Base-by-base conservation (phyloP, 2,329 filamentous ascomycete species). In the Orbilia javanica region DNA sequence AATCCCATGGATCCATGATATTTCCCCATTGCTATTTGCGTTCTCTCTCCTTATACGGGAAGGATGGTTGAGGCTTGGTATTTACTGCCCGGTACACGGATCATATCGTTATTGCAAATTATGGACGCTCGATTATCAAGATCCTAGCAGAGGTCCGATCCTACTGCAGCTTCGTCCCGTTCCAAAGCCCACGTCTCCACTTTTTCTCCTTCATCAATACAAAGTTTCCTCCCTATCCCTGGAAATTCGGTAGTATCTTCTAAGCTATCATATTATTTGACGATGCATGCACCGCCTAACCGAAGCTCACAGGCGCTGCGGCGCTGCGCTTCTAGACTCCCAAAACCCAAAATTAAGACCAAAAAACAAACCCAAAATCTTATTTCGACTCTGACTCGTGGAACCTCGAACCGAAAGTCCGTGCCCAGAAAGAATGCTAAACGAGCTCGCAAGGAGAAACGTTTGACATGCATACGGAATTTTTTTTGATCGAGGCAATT, bases 1-100 rank as follows among this genome's bases (percentile, higher is more conserved):
- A 60, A 42, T 60, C 20, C 55, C 55, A 60, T 60, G 55, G 27
- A 42, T 34, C 55, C 55, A 60, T 60, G 55, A 42, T 60, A 8
- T 39, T 22, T 57, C 42, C 48, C 34, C 15, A 27, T 7, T 42
- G 55, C 8, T 60, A 60, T 60, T 60, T 60, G 55, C 6, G 34
- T 60, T 60, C n/a, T 60, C 15, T 34, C 29, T 20, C 11, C 34
- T 13, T 10, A 42, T 42, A 10, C 5, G 42, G 55, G 8, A 3
- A 34, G 52, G 52, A 36, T 20, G 7, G 29, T 3, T 42, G 55
- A 60, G 34, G 55, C 55, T 60, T 60, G 31, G 13, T 42, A 27
- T 18, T 25, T 25, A 13, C 20, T 13, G 31, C n/a, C 31, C 55
- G 34, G 55, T 60, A 42, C 15, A 60, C 31, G 52, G 52, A 55